Evolutionary conservation across 2,329 filamentous ascomycete genomes (phyloP).

Genomic region (Hirsutella thompsonii): DNA sequence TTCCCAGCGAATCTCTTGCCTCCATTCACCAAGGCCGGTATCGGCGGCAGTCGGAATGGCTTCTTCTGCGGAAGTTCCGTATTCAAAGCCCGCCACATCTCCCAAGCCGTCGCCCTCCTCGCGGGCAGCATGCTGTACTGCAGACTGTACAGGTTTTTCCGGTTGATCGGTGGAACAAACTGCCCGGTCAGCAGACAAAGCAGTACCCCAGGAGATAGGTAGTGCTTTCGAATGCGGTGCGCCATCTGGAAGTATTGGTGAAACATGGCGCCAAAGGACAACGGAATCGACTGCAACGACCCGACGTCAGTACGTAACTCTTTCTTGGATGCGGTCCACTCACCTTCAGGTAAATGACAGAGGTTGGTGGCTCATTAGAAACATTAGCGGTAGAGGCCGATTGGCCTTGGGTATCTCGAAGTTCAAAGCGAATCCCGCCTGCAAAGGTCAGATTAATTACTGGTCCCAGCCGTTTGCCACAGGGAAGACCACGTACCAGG

Average conservation of each 20-base stretch:
- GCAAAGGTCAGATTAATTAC: constrained; percentile 4
- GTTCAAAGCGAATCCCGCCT: constrained; percentile 73
- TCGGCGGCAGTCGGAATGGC: constrained; percentile 21
- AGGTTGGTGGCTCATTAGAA: constrained; percentile 46
- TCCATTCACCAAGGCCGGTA: constrained; percentile 18
- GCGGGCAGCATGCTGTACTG: constrained; percentile 97
- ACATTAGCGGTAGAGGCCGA: constrained; percentile 25
- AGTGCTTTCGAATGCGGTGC: constrained; percentile 85
- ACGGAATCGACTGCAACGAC: constrained; percentile 60
- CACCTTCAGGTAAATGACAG: constrained; percentile 80
- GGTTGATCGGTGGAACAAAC: constrained; percentile 89
- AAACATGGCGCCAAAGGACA: constrained; percentile 89
- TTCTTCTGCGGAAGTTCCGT: constrained; percentile 32
- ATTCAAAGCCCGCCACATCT: constrained; percentile 71
- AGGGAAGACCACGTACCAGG: constrained; percentile 45
- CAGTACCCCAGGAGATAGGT: constrained; percentile 78
- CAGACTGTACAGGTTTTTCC: constrained; percentile 87
- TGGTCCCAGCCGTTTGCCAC: not conserved
- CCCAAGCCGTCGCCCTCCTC: constrained; percentile 61
- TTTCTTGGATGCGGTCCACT: constrained; percentile 2
- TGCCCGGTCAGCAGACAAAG: constrained; percentile 79
- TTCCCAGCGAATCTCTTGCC: constrained; percentile 15
- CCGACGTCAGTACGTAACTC: not conserved
- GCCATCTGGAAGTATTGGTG: constrained; percentile 94
- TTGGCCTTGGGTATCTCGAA: constrained; percentile 56